Base-by-base conservation (phyloP, 2,329 filamentous ascomycete genomes). In the Dactylellina sp. region DNA sequence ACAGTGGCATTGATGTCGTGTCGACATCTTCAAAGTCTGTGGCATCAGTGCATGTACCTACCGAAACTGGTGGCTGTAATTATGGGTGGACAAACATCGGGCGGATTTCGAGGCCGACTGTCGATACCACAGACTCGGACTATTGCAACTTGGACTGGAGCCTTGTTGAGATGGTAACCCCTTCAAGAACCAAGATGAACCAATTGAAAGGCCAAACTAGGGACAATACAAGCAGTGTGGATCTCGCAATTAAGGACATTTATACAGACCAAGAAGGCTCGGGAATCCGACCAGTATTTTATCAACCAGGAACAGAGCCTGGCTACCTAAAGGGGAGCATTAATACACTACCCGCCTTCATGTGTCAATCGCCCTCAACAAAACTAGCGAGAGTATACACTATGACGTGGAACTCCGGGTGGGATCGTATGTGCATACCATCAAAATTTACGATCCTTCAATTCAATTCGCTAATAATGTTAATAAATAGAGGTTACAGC, bases 81-180 rank as follows among this genome's bases (percentile, higher is more conserved):
- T 57, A 55, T 35, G 56, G 55, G 12, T 70, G 64, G 64, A 55
- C 16, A 9, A 61, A 61, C 32, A 35, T 70, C 14, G 64, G 64
- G 1, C 39, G 60, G 5, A 16, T 70, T 2, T 35, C 20, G n/a
- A 55, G 47, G 24, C 64, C 49, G 7, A 11, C 14, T 2, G 9
- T n/a, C 1, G 7, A 22, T 20, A 40, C 12, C 12, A 18, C 32
- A 22, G 39, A 40, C 4, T n/a, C 28, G 0, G 39, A 16, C 4
- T 3, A n/a, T 16, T 11, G 28, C 16, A 70, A 70, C 47, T 47
- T 70, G 16, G 64, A 70, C 32, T 70, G 64, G 64, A 49, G 64
- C 14, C 64, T 70, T n/a, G 28, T 70, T 16, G 56, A 70, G n/a
- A 20, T 70, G 25, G 25, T 20, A 7, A 37, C 39, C 40, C 14